These are phyloP conservation scores for Kwoniella bestiolae DNA, from an alignment of 768 basidiomycete species.

Conservation along the genomic window DNA sequence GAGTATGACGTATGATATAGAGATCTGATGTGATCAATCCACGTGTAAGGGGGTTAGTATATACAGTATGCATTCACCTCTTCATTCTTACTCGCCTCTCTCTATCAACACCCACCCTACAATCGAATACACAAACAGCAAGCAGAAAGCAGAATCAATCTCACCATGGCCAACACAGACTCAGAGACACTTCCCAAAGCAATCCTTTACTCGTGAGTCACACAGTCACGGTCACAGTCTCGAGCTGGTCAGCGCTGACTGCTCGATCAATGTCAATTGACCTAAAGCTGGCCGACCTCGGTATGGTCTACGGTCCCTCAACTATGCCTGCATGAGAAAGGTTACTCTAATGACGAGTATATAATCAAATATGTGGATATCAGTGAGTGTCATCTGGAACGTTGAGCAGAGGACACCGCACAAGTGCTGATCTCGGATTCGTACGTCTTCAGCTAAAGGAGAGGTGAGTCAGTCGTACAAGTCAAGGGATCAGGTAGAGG, in stretches of 20 bases:
- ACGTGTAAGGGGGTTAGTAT: no score
- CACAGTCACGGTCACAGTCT: background rate
- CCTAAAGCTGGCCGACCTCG: constrained; percentile 52
- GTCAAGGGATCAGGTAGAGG: no score
- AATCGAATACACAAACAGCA: no score
- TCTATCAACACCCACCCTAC: no score
- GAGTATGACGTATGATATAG: no score
- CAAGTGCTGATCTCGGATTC: constrained; percentile 2
- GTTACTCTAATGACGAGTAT: constrained; percentile 77
- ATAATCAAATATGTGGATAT: constrained; percentile 63
- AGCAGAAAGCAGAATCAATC: no score
- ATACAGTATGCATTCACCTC: no score
- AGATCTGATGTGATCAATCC: no score
- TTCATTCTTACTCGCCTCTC: no score
- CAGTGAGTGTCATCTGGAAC: constrained; percentile 31
- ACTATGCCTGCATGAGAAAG: constrained; percentile 68
- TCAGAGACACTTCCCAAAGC: constrained; percentile 64
- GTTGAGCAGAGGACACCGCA: background rate
- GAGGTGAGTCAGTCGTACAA: constrained; percentile 55
- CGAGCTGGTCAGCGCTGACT: background rate
- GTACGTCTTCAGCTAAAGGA: constrained; percentile 67
- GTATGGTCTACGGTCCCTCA: constrained; percentile 57
- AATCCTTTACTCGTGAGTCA: constrained; percentile 70
- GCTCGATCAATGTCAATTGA: no score
- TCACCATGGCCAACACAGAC: background rate